Evolutionary conservation across 139 green algal genomes (phyloP).

Genomic region (Chlorella vulgaris): DNA sequence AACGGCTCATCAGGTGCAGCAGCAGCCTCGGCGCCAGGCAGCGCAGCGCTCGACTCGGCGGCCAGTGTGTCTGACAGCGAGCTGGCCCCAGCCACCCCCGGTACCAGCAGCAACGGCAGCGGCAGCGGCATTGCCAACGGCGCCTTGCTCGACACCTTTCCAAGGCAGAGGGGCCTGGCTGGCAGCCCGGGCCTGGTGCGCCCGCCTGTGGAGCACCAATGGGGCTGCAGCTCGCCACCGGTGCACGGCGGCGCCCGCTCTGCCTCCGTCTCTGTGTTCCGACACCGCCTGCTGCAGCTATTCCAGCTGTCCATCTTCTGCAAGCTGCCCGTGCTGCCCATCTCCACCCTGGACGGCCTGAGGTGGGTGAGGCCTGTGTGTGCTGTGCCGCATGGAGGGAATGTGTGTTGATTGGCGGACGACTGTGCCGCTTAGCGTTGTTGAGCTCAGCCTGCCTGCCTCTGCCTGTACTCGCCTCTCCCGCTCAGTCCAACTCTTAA

Average conservation of each 20-base stretch:
- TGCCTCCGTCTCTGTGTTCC: constrained; percentile 82
- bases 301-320: constrained; percentile 96
- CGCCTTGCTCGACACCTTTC: not conserved
- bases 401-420: not conserved
- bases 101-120: constrained; percentile 22
- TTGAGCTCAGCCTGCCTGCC: not conserved
- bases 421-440: not conserved
- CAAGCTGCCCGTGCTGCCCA: constrained; percentile 89
- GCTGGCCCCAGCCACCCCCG: not conserved
- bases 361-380: constrained; percentile 18
- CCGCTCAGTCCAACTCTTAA: not conserved
- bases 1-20: no score
- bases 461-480: not conserved
- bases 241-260: constrained; percentile 31
- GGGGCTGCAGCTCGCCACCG: constrained; percentile 52
- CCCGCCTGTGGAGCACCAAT: constrained; percentile 91
- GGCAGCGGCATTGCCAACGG: constrained; percentile 4
- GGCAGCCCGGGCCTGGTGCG: constrained; percentile 34
- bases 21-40: no score
- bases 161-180: constrained; percentile 12
- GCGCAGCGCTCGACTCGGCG: not conserved
- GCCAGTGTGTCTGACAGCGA: not conserved
- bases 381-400: not conserved
- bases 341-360: constrained; percentile 79
- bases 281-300: constrained; percentile 94